Evolutionary conservation across 169 alveolate species (phyloP), one percentile per base, ranked within the genome.

Genomic region (Babesia divergens): DNA sequence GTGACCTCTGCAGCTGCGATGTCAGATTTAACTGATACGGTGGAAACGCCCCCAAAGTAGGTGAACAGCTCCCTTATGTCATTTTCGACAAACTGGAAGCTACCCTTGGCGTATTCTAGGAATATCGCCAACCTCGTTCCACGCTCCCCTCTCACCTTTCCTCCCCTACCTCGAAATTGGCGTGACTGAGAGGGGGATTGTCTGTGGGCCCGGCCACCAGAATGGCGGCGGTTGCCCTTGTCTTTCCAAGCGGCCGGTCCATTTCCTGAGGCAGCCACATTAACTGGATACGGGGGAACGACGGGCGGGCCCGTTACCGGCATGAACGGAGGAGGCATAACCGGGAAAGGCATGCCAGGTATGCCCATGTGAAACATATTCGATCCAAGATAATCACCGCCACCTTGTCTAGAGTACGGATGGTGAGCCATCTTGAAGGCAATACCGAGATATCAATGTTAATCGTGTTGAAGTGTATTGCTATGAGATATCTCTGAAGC

Each of bases 1-100:
- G 83, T 56, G 29, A 77, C 31, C 58, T 77, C 86, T 3, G 86
- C 86, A 3, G 83, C 86, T 6, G 86, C 65, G 22, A 18, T 16
- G n/a, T 71, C 29, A 34, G 46, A 47, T 9, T 64, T 31, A 32
- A 77, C 32, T 18, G 71, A 22, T 14, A 77, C 3, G 24, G 24
- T 29, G 31, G 55, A 8, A 1, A 64, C 65, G 40, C 82, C 86
- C 14, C 81, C 65, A 40, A 54, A 77, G 42, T 77, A 40, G 11
- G 65, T 50, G 31, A 77, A 77, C 43, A 77, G 60, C 69, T 77
- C 86, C 81, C 65, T 37, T 3, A 77, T 40, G 53, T 77, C 86
- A 24, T 46, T 32, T 29, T 77, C 82, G 4, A 77, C 58, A 18
- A 77, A 34, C 1, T 53, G 71, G 76, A 24, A 77, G 22, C 60